Conservation (phyloP, 768 basidiomycete species). For the Termitomyces eurrhizus region DNA sequence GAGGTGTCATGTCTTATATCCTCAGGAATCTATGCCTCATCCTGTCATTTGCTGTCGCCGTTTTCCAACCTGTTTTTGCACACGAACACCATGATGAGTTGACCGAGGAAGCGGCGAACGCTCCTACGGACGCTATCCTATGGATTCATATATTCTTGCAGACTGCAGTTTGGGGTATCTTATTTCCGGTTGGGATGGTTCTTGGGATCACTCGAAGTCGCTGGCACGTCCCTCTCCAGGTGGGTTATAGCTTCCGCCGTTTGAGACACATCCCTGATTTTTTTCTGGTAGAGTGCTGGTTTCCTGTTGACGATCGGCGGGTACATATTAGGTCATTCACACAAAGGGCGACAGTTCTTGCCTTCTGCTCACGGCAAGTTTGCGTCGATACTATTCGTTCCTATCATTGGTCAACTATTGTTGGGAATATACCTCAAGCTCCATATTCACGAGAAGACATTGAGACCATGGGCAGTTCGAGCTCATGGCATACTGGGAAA, state of each 20-base stretch:
- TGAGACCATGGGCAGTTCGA: conserved; percentile 67
- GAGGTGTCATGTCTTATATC: conserved; percentile 6
- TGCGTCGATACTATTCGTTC: conserved; percentile 60
- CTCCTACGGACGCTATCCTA: conserved; percentile 72
- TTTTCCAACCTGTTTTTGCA: conserved; percentile 29
- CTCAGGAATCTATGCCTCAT: conserved; percentile 6
- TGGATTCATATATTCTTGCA: conserved; percentile 85
- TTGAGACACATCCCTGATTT: not conserved
- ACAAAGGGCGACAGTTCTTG: conserved; percentile 75
- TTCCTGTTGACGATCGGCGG: conserved; percentile 69
- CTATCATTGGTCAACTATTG: conserved; percentile 60
- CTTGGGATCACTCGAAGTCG: conserved; percentile 71
- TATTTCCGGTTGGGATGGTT: conserved; percentile 86
- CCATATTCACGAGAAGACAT: conserved; percentile 76
- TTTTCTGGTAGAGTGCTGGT: conserved; percentile 48
- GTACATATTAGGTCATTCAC: conserved; percentile 82
- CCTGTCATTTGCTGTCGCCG: conserved; percentile 7
- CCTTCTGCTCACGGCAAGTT: conserved; percentile 69
- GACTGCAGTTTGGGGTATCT: conserved; percentile 73
- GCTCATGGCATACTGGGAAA: conserved; percentile 82
- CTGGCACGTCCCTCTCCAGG: conserved; percentile 91
- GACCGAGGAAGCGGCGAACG: conserved; percentile 57
- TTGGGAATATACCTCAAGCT: conserved; percentile 90
- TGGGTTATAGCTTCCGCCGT: conserved; percentile 22
- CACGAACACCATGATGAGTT: conserved; percentile 64